Conservation (phyloP, 1,139 yeast species). For the Saccharomyces hybrid region DNA sequence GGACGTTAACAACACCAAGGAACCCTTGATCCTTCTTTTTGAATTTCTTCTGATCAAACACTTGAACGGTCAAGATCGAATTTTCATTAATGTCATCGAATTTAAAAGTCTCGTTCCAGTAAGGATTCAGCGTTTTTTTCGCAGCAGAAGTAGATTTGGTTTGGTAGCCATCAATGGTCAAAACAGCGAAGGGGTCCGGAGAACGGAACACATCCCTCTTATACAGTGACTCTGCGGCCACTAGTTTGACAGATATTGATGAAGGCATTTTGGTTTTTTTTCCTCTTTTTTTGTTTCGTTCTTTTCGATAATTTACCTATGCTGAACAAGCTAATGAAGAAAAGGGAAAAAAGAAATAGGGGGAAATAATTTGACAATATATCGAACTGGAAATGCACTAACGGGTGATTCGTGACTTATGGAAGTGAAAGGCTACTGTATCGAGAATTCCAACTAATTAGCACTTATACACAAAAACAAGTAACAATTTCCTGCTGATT, state of each 20-base stretch:
- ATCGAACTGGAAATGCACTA: background rate
- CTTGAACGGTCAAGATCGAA: conserved; percentile 84
- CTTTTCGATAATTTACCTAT: background rate
- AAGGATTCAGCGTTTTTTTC: conserved; percentile 89
- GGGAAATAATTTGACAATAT: background rate
- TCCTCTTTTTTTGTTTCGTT: background rate
- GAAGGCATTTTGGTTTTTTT: conserved; percentile 13
- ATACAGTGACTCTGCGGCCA: conserved; percentile 93
- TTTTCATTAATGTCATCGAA: conserved; percentile 67
- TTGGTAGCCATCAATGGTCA: conserved; percentile 94
- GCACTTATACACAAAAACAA: background rate
- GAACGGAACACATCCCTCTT: conserved; percentile 91
- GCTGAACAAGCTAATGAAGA: background rate
- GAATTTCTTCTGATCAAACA: conserved; percentile 94
- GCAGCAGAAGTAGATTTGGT: conserved; percentile 93
- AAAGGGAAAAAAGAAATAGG: background rate
- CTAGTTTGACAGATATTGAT: conserved; percentile 60
- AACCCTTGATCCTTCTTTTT: conserved; percentile 99
- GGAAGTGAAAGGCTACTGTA: background rate
- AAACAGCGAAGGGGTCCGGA: conserved; percentile 97
- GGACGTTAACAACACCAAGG: conserved; percentile 87
- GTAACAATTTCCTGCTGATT: background rate
- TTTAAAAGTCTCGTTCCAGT: conserved; percentile 91
- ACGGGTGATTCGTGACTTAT: background rate
- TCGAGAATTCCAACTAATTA: background rate